Evolutionary conservation across 1,284 basidiomycete species (phyloP).

Genomic region (Pseudomicrostroma phylloplanum): DNA sequence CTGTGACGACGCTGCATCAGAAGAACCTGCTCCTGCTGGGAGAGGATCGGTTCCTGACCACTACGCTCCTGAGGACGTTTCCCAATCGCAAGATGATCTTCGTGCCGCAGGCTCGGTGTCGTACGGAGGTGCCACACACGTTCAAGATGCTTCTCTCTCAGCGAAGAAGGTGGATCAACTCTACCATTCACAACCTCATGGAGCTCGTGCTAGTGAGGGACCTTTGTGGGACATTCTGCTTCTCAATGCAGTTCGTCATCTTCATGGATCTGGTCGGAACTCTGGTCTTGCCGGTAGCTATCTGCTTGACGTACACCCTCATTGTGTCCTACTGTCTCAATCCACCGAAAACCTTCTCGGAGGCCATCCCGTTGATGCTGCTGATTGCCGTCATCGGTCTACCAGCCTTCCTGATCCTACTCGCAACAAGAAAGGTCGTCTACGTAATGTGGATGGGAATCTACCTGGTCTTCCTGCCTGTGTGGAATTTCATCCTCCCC

Average conservation of each 20-base stretch:
- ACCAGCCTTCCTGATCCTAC: slow-evolving; percentile 82
- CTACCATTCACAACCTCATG: slow-evolving; percentile 98
- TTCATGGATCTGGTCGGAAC: slow-evolving; percentile 98
- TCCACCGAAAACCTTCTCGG: slow-evolving; percentile 77
- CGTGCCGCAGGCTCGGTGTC: slow-evolving; percentile 87
- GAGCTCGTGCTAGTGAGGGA: slow-evolving; percentile 95
- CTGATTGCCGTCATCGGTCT: slow-evolving; percentile 85
- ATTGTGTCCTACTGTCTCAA: slow-evolving; percentile 69
- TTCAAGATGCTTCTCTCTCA: slow-evolving; percentile 90
- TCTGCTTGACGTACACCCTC: slow-evolving; percentile 80
- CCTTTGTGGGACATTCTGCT: slow-evolving; percentile 65
- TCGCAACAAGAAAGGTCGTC: slow-evolving; percentile 87
- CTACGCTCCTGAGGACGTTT: slow-evolving; percentile 71
- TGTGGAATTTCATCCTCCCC: slow-evolving; percentile 84
- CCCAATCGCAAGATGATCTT: slow-evolving; percentile 97
- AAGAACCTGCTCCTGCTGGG: slow-evolving; percentile 94
- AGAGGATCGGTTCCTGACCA: slow-evolving; percentile 90
- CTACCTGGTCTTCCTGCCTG: slow-evolving; percentile 81
- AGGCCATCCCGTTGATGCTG: slow-evolving; percentile 89
- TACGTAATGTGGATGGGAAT: slow-evolving; percentile 98
- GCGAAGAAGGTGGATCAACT: slow-evolving; percentile 98
- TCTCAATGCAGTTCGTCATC: slow-evolving; percentile 73
- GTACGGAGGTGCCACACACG: slow-evolving; percentile 92
- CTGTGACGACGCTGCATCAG: slow-evolving; percentile 90
- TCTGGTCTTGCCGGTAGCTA: slow-evolving; percentile 87